Conservation (phyloP, 352 stramenopile genomes). For the Phytophthora hibernalis region DNA sequence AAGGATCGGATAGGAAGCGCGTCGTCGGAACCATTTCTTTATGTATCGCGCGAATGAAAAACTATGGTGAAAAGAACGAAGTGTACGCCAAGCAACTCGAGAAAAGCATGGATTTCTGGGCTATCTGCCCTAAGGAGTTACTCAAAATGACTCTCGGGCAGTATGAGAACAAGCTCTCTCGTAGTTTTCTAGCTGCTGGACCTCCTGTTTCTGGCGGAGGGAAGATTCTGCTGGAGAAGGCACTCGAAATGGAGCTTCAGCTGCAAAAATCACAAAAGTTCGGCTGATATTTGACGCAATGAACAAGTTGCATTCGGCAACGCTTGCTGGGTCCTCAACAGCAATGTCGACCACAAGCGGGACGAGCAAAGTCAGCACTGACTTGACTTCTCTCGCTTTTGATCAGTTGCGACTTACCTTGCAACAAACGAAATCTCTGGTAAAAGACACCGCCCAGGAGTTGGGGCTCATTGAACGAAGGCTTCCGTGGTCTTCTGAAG, state of each 20-base stretch:
- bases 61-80: slow-evolving; percentile 12
- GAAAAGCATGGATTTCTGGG: slow-evolving; percentile 49
- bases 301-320: slow-evolving; percentile 37
- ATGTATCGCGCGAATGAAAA: slow-evolving; percentile 36
- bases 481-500: slow-evolving; percentile 58
- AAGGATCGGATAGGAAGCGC: slow-evolving; percentile 27
- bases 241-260: slow-evolving; percentile 55
- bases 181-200: slow-evolving; percentile 51
- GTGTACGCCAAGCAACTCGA: slow-evolving; percentile 49
- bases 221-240: slow-evolving; percentile 36
- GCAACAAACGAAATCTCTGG: slow-evolving; percentile 54
- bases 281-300: slow-evolving; percentile 53
- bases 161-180: slow-evolving; percentile 48
- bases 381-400: slow-evolving; percentile 23
- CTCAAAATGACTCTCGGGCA: slow-evolving; percentile 50
- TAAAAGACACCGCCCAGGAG: slow-evolving; percentile 58
- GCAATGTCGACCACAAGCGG: background rate
- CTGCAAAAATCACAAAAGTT: slow-evolving; percentile 59
- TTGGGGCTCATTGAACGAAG: slow-evolving; percentile 50
- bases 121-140: slow-evolving; percentile 57
- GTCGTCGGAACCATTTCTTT: slow-evolving; percentile 69
- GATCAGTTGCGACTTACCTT: slow-evolving; percentile 50
- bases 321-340: background rate
- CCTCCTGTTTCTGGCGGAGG: slow-evolving; percentile 35
- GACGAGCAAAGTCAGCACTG: background rate